Evolutionary conservation across 2,329 filamentous ascomycete genomes (phyloP).

Genomic region (Talaromyces pinophilus): DNA sequence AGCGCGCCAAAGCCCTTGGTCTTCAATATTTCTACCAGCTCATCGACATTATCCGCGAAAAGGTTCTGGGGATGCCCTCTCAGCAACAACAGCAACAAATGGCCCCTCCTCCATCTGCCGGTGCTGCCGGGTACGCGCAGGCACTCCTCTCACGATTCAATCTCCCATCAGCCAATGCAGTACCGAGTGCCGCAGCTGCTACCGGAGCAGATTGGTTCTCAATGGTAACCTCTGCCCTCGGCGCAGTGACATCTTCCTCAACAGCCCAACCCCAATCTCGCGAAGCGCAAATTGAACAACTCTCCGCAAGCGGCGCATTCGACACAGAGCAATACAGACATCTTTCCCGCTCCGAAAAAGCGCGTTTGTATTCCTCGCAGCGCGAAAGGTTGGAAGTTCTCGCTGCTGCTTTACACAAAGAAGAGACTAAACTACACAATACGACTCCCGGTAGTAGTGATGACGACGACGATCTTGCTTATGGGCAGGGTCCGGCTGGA

Average conservation of each 20-base stretch:
- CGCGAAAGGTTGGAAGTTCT: conserved; percentile 74
- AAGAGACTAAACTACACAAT: conserved; percentile 63
- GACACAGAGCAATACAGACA: conserved; percentile 69
- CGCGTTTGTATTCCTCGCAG: conserved; percentile 75
- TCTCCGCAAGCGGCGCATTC: conserved; percentile 62
- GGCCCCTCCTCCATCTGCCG: conserved; percentile 40
- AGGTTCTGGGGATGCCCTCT: conserved; percentile 75
- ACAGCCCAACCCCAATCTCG: conserved; percentile 33
- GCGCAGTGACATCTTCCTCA: conserved; percentile 54
- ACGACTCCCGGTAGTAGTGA: conserved; percentile 23
- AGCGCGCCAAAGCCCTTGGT: conserved; percentile 73
- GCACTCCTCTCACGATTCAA: conserved; percentile 82
- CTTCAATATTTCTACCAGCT: conserved; percentile 71
- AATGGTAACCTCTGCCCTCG: conserved; percentile 72
- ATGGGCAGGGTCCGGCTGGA: conserved; percentile 32
- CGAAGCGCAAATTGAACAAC: conserved; percentile 50
- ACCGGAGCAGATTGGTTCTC: conserved; percentile 67
- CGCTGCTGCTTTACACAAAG: conserved; percentile 74
- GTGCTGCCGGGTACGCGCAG: conserved; percentile 66
- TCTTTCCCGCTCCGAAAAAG: conserved; percentile 63
- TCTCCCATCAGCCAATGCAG: conserved; percentile 62
- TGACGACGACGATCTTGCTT: conserved; percentile 43
- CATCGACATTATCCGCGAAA: conserved; percentile 71
- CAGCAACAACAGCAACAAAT: conserved; percentile 52
- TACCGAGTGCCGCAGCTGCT: conserved; percentile 46